Percentiles rank a stretch among this genome's conserved stretches.
phyloP scores from a whole-genome alignment of 805 yeast genomes.

The Candida succiphila region DNA sequence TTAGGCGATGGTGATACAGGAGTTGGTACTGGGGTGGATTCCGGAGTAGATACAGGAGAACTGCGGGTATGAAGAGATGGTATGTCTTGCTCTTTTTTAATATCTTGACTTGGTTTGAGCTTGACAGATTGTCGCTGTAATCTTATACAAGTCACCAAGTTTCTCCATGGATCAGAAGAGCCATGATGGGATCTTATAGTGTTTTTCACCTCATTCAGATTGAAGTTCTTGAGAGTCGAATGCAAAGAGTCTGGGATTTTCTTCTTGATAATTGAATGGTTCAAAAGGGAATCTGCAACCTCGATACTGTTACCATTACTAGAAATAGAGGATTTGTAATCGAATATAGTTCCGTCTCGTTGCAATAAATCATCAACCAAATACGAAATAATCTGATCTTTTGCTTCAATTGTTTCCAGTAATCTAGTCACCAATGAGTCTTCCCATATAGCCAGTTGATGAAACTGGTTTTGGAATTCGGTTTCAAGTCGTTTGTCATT shows the following conservation, averaged over 20 bases:
- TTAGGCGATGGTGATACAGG: background rate
- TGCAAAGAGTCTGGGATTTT: background rate
- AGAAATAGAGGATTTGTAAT: background rate
- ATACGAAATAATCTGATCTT: background rate
- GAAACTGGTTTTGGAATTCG: too few relatives aligned
- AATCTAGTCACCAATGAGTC: conserved; percentile 1
- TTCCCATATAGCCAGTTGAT: too few relatives aligned
- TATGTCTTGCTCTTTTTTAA: too few relatives aligned
- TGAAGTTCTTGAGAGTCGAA: background rate
- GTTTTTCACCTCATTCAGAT: background rate
- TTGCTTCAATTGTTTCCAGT: background rate
- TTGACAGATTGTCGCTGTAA: background rate
- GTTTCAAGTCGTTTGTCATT: too few relatives aligned
- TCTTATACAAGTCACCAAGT: background rate
- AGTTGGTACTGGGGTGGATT: too few relatives aligned
- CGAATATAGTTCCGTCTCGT: background rate
- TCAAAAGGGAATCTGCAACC: background rate
- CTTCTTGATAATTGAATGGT: background rate
- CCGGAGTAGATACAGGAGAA: too few relatives aligned
- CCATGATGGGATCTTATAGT: too few relatives aligned
- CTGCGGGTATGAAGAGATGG: too few relatives aligned
- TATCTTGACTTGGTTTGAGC: background rate
- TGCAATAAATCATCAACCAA: background rate
- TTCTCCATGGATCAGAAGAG: too few relatives aligned
- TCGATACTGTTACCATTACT: too few relatives aligned